Conservation (phyloP, 2,329 filamentous ascomycete genomes). For the Chalaropsis thielavioides region DNA sequence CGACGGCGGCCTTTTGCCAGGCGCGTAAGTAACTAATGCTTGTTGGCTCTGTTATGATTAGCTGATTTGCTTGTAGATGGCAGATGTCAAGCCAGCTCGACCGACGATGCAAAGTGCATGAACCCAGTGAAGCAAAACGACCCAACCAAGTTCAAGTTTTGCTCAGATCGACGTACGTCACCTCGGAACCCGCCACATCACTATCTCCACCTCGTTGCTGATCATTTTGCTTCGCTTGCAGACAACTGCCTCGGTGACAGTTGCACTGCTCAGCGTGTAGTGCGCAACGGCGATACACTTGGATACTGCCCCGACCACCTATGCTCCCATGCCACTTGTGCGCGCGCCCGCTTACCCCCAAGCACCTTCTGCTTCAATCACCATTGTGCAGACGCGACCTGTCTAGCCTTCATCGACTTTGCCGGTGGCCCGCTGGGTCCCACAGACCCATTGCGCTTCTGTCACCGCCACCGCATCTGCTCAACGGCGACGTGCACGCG, state of each 20-base stretch:
- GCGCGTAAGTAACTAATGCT: conserved; percentile 8
- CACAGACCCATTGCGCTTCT: conserved; percentile 19
- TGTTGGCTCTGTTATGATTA: background rate
- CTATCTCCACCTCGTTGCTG: background rate
- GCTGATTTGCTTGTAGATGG: conserved; percentile 15
- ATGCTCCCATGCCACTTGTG: conserved; percentile 20
- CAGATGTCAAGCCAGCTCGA: conserved; percentile 14
- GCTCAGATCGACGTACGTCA: conserved; percentile 19
- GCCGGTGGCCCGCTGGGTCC: conserved; percentile 15
- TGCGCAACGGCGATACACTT: background rate
- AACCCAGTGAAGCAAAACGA: conserved; percentile 20
- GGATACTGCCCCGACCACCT: conserved; percentile 21
- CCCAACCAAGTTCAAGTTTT: conserved; percentile 20
- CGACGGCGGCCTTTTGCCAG: conserved; percentile 1
- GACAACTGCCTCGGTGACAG: conserved; percentile 20
- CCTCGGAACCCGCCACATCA: background rate
- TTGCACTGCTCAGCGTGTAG: conserved; percentile 16
- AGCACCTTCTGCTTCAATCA: conserved; percentile 19
- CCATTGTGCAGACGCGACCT: conserved; percentile 19
- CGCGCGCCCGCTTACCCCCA: background rate
- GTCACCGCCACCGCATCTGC: conserved; percentile 21
- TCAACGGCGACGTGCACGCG: conserved; percentile 16
- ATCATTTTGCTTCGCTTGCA: conserved; percentile 3
- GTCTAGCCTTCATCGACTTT: conserved; percentile 17
- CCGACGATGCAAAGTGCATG: conserved; percentile 17